phyloP scores from a whole-genome alignment of 1,139 yeast genomes.

The Cylindricascospora bacillispora region DNA sequence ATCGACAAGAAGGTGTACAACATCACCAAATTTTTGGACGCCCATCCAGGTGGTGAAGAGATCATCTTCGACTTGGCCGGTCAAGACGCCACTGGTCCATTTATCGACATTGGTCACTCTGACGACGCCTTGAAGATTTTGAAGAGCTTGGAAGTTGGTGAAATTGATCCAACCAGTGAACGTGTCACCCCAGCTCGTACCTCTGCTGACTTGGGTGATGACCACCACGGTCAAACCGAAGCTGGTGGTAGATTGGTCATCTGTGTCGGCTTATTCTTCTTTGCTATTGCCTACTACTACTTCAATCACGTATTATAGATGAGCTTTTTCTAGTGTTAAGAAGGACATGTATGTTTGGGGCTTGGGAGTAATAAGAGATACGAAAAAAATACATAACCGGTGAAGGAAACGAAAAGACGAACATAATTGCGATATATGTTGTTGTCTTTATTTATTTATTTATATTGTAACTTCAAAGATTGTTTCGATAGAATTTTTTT shows the following conservation, averaged over 20 bases:
- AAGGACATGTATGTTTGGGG: too few species aligned
- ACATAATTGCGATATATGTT: too few species aligned
- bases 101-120: slow-evolving; percentile 95
- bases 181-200: slow-evolving; percentile 12
- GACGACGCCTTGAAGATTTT: slow-evolving; percentile 84
- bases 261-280: slow-evolving; percentile 38
- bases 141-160: slow-evolving; percentile 57
- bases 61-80: slow-evolving; percentile 88
- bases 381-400: too few species aligned
- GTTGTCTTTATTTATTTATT: too few species aligned
- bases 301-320: not conserved
- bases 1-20: slow-evolving; percentile 87
- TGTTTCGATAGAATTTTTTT: too few species aligned
- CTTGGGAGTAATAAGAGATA: too few species aligned
- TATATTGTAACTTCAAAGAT: too few species aligned
- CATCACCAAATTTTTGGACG: slow-evolving; percentile 72
- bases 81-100: slow-evolving; percentile 84
- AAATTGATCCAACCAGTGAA: slow-evolving; percentile 33
- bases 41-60: slow-evolving; percentile 99
- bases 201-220: slow-evolving; percentile 3
- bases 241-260: slow-evolving; percentile 30
- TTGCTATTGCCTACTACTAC: slow-evolving; percentile 43
- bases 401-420: too few species aligned
- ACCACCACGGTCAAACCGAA: too few species aligned
- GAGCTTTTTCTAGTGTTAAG: too few species aligned